A percentile compares a stretch with the other conserved stretches of the same genome.
phyloP scores from a whole-genome alignment of 768 basidiomycete genomes.

The Lactarius deliciosus region DNA sequence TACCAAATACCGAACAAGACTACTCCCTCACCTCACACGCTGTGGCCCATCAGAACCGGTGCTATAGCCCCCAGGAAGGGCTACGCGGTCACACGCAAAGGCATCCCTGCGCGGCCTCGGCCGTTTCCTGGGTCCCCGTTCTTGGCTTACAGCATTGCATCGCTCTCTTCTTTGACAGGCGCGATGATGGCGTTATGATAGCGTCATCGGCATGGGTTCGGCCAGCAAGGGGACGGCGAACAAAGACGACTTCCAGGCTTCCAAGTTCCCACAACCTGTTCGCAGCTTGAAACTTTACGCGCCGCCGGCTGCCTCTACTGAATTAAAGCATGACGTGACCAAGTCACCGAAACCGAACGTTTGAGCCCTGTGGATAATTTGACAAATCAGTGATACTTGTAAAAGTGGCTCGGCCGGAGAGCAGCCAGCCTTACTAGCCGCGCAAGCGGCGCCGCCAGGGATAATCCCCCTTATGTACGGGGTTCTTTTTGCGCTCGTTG shows the following conservation, averaged over 20 bases:
- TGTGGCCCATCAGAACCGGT: not conserved
- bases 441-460: not conserved
- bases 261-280: not conserved
- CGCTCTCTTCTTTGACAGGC: not conserved
- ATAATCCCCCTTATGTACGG: not conserved
- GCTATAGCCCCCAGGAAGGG: not conserved
- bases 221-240: not conserved
- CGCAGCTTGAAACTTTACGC: not conserved
- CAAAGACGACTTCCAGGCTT: not conserved
- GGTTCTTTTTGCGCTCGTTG: not conserved
- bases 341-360: not conserved
- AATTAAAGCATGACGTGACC: constrained; percentile 2
- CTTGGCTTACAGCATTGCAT: not conserved
- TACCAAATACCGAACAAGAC: not conserved
- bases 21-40: not conserved
- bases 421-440: not conserved
- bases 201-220: not conserved
- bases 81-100: not conserved
- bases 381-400: not conserved
- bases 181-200: not conserved
- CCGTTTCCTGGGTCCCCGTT: not conserved
- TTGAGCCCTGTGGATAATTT: not conserved
- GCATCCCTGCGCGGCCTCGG: not conserved
- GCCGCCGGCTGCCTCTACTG: not conserved
- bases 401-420: not conserved